Evolutionary conservation across 129 eudicot species (phyloP), one percentile per base, ranked within the genome.

Genomic region (Escallonia rubra): DNA sequence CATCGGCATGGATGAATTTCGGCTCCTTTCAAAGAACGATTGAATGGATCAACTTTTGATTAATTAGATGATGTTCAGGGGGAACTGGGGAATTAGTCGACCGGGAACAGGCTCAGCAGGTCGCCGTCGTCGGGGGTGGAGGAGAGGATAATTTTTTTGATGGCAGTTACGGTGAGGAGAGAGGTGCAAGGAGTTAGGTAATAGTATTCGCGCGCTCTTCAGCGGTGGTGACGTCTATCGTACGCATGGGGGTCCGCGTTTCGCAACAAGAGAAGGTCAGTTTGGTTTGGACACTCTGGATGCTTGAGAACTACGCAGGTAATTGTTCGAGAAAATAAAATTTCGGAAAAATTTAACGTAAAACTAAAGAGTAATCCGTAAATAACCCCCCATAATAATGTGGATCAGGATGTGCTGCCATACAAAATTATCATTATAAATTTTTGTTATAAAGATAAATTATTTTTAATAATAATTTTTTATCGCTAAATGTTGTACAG

Each of bases 1-100:
- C 64, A 71, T 70, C 80, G 78, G 63, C 75, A 68, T 73, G 54
- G 69, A 46, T 61, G 65, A 12, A 7, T 43, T 6, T 64, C 52
- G 7, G 23, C n/a, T 15, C 64, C 34, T 23, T 23, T 23, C 34
- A 1, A 23, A 23, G 34, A 23, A 23, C 34, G 34, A 23, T 52
- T 39, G 8, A 55, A 55, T 13, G 39, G 8, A 55, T 9, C 38
- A 52, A 10, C 23, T 52, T 52, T 52, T 12, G 10, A 55, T 14
- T 10, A 15, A 55, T 55, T n/a, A 6, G 7, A 53, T 12, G 34
- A 13, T 13, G 16, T 4, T 55, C 5, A 5, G 15, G 11, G 57
- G 16, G n/a, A n/a, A n/a, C n/a, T n/a, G n/a, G n/a, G 57, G n/a
- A 5, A 11, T 10, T 51, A 5, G 6, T 15, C 8, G 56, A 51